Conservation (phyloP, 768 basidiomycete genomes). For the Pulveroboletus sp. region DNA sequence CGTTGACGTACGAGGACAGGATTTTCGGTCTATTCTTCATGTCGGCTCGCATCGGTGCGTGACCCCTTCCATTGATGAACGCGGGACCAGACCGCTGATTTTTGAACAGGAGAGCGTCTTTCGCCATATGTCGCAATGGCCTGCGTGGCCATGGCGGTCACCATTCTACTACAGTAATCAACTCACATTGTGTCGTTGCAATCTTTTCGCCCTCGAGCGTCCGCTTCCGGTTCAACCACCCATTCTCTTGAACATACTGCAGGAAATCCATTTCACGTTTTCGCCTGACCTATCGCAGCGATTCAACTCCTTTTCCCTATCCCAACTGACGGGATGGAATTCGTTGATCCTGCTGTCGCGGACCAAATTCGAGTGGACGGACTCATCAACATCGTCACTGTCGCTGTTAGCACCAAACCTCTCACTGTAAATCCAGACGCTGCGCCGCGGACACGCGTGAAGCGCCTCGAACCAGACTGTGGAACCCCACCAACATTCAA, state of each 20-base stretch:
- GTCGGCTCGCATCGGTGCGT: slow-evolving; percentile 88
- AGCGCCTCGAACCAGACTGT: too few species aligned
- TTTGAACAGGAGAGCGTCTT: slow-evolving; percentile 82
- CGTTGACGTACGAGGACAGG: slow-evolving; percentile 39
- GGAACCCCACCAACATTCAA: too few species aligned
- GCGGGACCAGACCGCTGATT: background rate
- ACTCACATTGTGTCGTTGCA: background rate
- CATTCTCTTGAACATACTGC: background rate
- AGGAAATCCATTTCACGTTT: background rate
- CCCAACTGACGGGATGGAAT: background rate
- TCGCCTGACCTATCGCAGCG: background rate
- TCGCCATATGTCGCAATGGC: slow-evolving; percentile 95
- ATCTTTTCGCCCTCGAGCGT: background rate
- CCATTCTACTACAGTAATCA: slow-evolving; percentile 48
- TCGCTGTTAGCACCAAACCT: too few species aligned
- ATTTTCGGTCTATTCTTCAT: slow-evolving; percentile 94
- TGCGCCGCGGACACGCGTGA: background rate
- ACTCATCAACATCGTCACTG: too few species aligned
- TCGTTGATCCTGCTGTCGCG: background rate
- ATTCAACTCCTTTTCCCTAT: background rate
- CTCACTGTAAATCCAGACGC: too few species aligned
- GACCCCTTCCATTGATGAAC: background rate
- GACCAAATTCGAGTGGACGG: background rate
- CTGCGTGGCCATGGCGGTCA: slow-evolving; percentile 88
- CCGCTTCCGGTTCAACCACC: background rate